phyloP scores from a whole-genome alignment of 345 rosid species.

The Schrenkiella parvula region DNA sequence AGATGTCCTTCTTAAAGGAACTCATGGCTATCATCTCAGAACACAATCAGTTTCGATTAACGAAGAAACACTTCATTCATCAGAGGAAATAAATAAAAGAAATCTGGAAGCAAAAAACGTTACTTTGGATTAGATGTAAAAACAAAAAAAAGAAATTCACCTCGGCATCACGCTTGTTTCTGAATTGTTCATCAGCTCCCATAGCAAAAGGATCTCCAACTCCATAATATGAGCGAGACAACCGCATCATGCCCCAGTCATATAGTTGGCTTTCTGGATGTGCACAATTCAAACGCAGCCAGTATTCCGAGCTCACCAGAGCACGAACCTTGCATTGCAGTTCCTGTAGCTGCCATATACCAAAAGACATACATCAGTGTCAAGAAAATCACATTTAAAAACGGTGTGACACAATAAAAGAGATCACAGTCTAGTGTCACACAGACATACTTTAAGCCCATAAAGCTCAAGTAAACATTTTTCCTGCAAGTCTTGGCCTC shows the following conservation, averaged over 20 bases:
- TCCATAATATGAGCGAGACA: slow-evolving; percentile 74
- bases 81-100: neutral
- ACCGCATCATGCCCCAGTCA: slow-evolving; percentile 97
- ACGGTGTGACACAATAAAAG: neutral
- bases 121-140: no score
- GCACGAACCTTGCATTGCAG: slow-evolving; percentile 76
- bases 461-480: slow-evolving; percentile 93
- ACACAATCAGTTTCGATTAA: neutral
- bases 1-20: neutral
- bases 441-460: slow-evolving; percentile 68
- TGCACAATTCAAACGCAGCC: slow-evolving; percentile 73
- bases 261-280: slow-evolving; percentile 64
- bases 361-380: neutral
- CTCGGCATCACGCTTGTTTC: slow-evolving; percentile 97
- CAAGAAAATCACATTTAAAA: slow-evolving; percentile 8
- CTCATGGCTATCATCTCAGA: neutral
- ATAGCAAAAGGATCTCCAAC: slow-evolving; percentile 84
- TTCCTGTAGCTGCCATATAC: slow-evolving; percentile 63
- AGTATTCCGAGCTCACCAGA: slow-evolving; percentile 80
- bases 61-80: neutral
- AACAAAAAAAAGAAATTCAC: neutral
- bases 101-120: no score
- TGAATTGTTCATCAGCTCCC: slow-evolving; percentile 85
- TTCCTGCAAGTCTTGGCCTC: slow-evolving; percentile 91
- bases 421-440: neutral